Base-by-base conservation (phyloP, 805 yeast genomes). In the Maudiozyma turicensis region DNA sequence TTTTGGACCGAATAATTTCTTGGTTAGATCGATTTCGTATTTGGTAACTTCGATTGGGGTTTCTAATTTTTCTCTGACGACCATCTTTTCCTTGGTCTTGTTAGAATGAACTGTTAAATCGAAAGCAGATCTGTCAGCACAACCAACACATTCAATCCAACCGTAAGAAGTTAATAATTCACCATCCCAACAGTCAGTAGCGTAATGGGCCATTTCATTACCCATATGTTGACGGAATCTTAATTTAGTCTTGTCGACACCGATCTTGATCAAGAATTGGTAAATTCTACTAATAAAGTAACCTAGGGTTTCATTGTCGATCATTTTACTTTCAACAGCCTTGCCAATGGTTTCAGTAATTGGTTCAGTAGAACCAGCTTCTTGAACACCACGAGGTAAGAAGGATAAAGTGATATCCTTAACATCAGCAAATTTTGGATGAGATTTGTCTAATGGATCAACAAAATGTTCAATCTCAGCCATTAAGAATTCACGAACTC, bases 81-180 rank as follows among this genome's bases (percentile, higher is more conserved):
- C 90, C 60, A 93, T 75, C 72, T 89, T 91, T 73, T 88, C 96
- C 71, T 88, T 88, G 50, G 99, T 93, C 71, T 86, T 86, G 50
- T 91, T 93, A 43, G 97, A 72, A 68, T 93, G 99, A 53, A 95
- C 99, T 45, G 91, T 78, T 69, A 93, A 80, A 73, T 93, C 99
- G 67, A 88, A 93, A 40, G 99, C 99, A 43, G 96, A 86, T 75
- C 99, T 82, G 73, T 93, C 99, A 56, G 99, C 99, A 75, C 98
- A 93, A 58, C 99, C 99, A 67, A 93, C 97, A 82, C 99, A 95
- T 75, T 93, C 99, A 61, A 93, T 86, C 99, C 99, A 93, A 61
- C 99, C 99, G 62, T 88, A 93, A 34, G 96, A 87, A 41, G 96
- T 83, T 60, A 86, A 82, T 62, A 93, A 76, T 75, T 93, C 99